Evolutionary conservation across 495 filamentous ascomycete genomes (phyloP).

Genomic region (Amniculicola lignicola): DNA sequence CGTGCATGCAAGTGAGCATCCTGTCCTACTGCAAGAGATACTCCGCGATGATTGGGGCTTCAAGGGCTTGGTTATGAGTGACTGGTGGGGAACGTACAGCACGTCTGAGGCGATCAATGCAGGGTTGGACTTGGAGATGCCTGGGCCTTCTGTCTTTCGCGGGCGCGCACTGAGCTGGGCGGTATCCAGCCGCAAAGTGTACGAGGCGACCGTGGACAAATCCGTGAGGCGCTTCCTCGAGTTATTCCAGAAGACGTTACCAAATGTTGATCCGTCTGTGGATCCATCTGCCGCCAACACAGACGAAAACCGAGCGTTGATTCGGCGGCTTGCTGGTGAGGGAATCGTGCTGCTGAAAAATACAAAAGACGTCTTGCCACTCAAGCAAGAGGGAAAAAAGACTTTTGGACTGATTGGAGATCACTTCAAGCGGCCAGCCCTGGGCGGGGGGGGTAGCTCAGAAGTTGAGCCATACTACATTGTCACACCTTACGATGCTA

Average conservation of each 20-base stretch:
- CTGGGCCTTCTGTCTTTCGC: slow-evolving; percentile 37
- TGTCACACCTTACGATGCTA: not conserved
- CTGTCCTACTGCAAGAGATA: slow-evolving; percentile 46
- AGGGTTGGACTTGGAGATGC: slow-evolving; percentile 42
- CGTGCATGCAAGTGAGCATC: slow-evolving; percentile 40
- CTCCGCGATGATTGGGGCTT: slow-evolving; percentile 56
- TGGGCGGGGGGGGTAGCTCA: not conserved
- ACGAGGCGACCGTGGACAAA: slow-evolving; percentile 50
- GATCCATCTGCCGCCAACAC: no score
- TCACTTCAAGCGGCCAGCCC: not conserved
- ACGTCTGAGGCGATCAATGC: slow-evolving; percentile 30
- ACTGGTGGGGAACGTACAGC: slow-evolving; percentile 36
- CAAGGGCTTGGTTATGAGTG: slow-evolving; percentile 48
- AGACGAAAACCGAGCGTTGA: no score
- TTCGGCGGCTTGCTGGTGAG: slow-evolving; percentile 57
- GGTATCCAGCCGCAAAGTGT: no score
- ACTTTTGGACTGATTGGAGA: slow-evolving; percentile 44
- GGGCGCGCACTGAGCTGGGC: slow-evolving; percentile 13
- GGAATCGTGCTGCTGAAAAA: slow-evolving; percentile 65
- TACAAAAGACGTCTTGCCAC: slow-evolving; percentile 50
- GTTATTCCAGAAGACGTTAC: no score
- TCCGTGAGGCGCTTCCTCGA: no score
- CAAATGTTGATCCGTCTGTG: no score
- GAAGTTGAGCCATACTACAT: not conserved
- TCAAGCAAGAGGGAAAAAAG: slow-evolving; percentile 59